Conservation (phyloP, 768 basidiomycete genomes). For the Asterophora parasitica region DNA sequence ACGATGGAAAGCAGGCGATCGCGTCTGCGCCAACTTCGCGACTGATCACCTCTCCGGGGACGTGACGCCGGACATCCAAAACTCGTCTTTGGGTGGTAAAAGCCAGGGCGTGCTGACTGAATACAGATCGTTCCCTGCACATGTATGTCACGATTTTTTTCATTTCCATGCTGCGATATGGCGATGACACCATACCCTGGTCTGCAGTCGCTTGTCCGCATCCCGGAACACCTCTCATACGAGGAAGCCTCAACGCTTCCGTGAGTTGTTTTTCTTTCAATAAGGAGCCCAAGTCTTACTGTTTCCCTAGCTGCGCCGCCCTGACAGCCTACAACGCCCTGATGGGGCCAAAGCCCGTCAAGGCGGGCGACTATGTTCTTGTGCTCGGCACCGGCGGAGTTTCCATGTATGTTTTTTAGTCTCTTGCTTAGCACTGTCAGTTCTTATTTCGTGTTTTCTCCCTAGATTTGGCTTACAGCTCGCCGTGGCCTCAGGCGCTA, state of each 20-base stretch:
- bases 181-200: too few species aligned
- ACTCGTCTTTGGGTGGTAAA: slow-evolving; percentile 40
- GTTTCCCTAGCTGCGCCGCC: slow-evolving; percentile 39
- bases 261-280: slow-evolving; percentile 23
- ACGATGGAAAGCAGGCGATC: slow-evolving; percentile 51
- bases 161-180: background rate
- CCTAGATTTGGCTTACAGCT: slow-evolving; percentile 57
- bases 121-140: slow-evolving; percentile 44
- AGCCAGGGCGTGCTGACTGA: slow-evolving; percentile 50
- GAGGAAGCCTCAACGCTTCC: slow-evolving; percentile 65
- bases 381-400: slow-evolving; percentile 55
- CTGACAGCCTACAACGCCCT: slow-evolving; percentile 64
- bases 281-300: too few species aligned
- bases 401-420: too few species aligned
- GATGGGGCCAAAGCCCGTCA: slow-evolving; percentile 42
- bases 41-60: slow-evolving; percentile 46
- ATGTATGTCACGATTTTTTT: slow-evolving; percentile 22
- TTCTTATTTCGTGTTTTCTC: too few species aligned
- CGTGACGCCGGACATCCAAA: slow-evolving; percentile 26
- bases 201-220: slow-evolving; percentile 39
- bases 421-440: too few species aligned
- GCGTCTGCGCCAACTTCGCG: slow-evolving; percentile 51
- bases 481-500: slow-evolving; percentile 58
- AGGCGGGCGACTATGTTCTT: slow-evolving; percentile 56
- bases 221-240: slow-evolving; percentile 57